These are phyloP conservation scores for Hymenoscyphus occultus DNA, from an alignment of 2,329 filamentous ascomycete species.

Conservation along the genomic window DNA sequence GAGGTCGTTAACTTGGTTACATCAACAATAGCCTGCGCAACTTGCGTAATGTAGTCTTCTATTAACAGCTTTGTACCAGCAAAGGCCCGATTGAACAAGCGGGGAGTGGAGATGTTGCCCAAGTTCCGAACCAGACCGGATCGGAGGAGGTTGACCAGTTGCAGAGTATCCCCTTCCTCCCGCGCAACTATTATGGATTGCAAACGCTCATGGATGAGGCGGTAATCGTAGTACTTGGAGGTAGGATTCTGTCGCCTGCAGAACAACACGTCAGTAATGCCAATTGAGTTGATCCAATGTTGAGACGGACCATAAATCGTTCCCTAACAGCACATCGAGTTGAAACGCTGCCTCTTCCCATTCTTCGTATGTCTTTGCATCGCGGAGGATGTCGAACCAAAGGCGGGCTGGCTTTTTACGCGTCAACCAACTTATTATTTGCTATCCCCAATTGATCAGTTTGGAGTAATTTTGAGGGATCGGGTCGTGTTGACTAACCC, in stretches of 20 bases:
- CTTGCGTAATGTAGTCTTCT: slow-evolving; percentile 83
- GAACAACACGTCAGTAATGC: slow-evolving; percentile 18
- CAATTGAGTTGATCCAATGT: background rate
- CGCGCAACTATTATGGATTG: slow-evolving; percentile 67
- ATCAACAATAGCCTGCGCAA: slow-evolving; percentile 76
- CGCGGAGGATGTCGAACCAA: slow-evolving; percentile 62
- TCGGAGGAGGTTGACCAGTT: slow-evolving; percentile 74
- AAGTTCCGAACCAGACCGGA: slow-evolving; percentile 79
- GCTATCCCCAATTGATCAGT: slow-evolving; percentile 46
- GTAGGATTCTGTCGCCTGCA: slow-evolving; percentile 75
- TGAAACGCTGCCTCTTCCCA: slow-evolving; percentile 83
- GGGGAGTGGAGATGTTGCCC: slow-evolving; percentile 82
- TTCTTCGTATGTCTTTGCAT: slow-evolving; percentile 72
- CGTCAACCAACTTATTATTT: slow-evolving; percentile 64
- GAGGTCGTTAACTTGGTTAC: slow-evolving; percentile 65
- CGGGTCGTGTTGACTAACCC: slow-evolving; percentile 42
- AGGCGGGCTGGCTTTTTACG: slow-evolving; percentile 62
- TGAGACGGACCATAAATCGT: slow-evolving; percentile 68
- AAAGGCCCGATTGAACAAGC: slow-evolving; percentile 80
- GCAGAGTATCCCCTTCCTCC: slow-evolving; percentile 68
- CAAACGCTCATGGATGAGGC: slow-evolving; percentile 75
- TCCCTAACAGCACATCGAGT: slow-evolving; percentile 76
- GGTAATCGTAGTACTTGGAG: slow-evolving; percentile 81
- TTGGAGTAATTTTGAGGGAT: background rate
- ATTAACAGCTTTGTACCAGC: slow-evolving; percentile 87